Evolutionary conservation across 2,329 filamentous ascomycete species (phyloP).

Genomic region (Trichoderma brevicompactum): DNA sequence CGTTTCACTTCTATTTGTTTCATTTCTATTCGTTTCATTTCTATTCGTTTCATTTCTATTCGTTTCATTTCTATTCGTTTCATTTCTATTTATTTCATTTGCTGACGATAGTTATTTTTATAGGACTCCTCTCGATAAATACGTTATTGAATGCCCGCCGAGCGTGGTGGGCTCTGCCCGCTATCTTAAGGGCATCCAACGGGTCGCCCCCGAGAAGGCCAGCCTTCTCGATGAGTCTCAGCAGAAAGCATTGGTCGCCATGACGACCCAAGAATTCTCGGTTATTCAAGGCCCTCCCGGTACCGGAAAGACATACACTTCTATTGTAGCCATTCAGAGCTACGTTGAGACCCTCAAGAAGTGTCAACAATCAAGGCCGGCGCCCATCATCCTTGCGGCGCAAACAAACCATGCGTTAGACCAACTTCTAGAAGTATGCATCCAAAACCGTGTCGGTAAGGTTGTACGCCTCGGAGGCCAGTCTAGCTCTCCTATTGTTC

Average conservation of each 20-base stretch:
- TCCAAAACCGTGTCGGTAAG: conserved; percentile 52
- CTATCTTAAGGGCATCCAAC: no score
- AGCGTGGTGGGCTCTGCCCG: conserved; percentile 35
- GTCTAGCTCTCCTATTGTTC: conserved; percentile 67
- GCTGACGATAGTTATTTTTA: not conserved
- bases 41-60: not conserved
- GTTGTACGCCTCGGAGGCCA: conserved; percentile 68
- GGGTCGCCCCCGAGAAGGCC: conserved; percentile 14
- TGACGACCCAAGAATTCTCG: conserved; percentile 72
- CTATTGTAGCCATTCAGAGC: conserved; percentile 65
- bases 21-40: not conserved
- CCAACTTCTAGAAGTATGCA: conserved; percentile 71
- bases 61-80: not conserved
- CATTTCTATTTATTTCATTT: not conserved
- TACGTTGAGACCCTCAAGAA: conserved; percentile 58
- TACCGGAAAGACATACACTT: conserved; percentile 79
- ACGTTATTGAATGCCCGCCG: conserved; percentile 57
- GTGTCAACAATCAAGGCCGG: conserved; percentile 47
- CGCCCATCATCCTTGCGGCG: conserved; percentile 77
- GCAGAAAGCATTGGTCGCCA: conserved; percentile 66
- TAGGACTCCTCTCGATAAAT: conserved; percentile 64
- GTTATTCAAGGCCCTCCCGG: conserved; percentile 83
- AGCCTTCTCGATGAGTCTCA: conserved; percentile 71
- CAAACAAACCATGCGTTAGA: conserved; percentile 93
- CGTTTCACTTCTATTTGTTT: not conserved